Evolutionary conservation across 441 rosid species (phyloP).

Genomic region (Bruguiera hainesii): DNA sequence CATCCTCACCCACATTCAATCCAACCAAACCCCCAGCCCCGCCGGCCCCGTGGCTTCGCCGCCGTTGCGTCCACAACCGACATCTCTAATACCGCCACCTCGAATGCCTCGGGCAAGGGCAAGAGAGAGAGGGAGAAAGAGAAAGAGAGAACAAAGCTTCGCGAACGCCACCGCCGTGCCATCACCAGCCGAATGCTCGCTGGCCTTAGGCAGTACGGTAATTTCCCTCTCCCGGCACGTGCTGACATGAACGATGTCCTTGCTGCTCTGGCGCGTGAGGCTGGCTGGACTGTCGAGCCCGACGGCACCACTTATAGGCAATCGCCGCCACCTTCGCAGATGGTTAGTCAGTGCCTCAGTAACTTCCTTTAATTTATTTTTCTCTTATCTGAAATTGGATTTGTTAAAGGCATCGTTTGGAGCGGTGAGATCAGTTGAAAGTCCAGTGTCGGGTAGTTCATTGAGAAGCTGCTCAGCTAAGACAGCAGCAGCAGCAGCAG

Average conservation of each 20-base stretch:
- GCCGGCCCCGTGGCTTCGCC: slow-evolving; percentile 92
- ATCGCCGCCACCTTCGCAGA: slow-evolving; percentile 57
- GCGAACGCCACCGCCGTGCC: slow-evolving; percentile 96
- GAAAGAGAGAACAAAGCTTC: slow-evolving; percentile 91
- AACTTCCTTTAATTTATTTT: not conserved
- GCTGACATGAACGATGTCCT: slow-evolving; percentile 98
- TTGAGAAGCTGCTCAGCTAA: slow-evolving; percentile 50
- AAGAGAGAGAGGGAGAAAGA: slow-evolving; percentile 94
- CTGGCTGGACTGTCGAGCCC: slow-evolving; percentile 98
- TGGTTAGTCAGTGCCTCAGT: slow-evolving; percentile 32
- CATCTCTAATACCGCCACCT: slow-evolving; percentile 21
- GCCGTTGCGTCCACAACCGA: slow-evolving; percentile 52
- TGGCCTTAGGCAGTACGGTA: slow-evolving; percentile 90
- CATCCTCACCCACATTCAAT: slow-evolving; percentile 10
- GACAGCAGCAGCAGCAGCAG: slow-evolving; percentile 28
- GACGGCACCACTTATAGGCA: slow-evolving; percentile 95
- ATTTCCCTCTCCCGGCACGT: slow-evolving; percentile 91
- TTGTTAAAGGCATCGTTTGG: slow-evolving; percentile 39
- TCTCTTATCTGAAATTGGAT: too few relatives aligned
- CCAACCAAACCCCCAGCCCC: slow-evolving; percentile 46
- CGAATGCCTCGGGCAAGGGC: slow-evolving; percentile 44
- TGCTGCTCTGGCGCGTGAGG: slow-evolving; percentile 96
- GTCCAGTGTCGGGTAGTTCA: slow-evolving; percentile 48
- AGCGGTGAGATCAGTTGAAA: slow-evolving; percentile 49
- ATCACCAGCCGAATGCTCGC: slow-evolving; percentile 93